phyloP scores from a whole-genome alignment of 1,284 basidiomycete species.

The Inonotus hispidus region DNA sequence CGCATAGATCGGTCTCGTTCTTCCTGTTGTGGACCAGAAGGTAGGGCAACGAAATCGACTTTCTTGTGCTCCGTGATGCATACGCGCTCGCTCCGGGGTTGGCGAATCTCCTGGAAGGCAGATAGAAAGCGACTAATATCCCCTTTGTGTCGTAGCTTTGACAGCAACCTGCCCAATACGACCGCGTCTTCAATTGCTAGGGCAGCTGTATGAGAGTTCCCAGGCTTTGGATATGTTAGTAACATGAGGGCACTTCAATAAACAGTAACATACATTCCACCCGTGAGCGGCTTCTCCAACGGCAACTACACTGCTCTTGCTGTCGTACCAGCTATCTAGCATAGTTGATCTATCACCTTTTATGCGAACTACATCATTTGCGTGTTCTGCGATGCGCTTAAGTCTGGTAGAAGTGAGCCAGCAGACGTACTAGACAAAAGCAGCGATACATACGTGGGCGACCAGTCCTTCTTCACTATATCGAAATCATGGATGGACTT shows the following conservation, averaged over 20 bases:
- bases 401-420: neutral
- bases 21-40: conserved; percentile 33
- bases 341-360: neutral
- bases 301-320: conserved; percentile 35
- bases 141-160: conserved; percentile 39
- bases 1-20: conserved; percentile 39
- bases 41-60: conserved; percentile 34
- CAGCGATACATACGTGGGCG: neutral
- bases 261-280: conserved; percentile 26
- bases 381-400: neutral
- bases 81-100: conserved; percentile 33
- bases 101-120: conserved; percentile 47
- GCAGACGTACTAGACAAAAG: neutral
- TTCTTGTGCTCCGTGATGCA: conserved; percentile 33
- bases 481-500: neutral
- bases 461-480: neutral
- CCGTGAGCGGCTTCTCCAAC: conserved; percentile 47
- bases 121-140: conserved; percentile 47
- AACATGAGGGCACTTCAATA: neutral
- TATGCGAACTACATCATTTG: neutral
- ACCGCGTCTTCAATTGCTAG: conserved; percentile 49
- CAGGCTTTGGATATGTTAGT: conserved; percentile 1
- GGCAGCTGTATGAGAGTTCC: conserved; percentile 4
- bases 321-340: conserved; percentile 46
- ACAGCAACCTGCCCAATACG: conserved; percentile 51